A percentile compares a stretch with the other conserved stretches of the same genome.
phyloP scores from a whole-genome alignment of 164 flowering plant genomes.

The Aristolochia fimbriata region DNA sequence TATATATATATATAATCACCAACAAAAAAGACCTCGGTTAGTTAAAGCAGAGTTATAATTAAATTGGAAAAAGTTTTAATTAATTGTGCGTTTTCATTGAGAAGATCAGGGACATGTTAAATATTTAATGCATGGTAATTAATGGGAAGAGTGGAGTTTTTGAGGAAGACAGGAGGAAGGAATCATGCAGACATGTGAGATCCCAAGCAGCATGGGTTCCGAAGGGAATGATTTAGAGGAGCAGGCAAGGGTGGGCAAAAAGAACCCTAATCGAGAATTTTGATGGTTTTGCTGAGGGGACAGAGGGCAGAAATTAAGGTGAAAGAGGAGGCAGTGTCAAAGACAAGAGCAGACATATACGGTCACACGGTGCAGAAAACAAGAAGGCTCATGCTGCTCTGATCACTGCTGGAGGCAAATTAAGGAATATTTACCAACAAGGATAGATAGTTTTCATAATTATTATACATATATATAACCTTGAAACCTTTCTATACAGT shows the following conservation, averaged over 20 bases:
- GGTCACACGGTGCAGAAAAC: slow-evolving; percentile 28
- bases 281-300: slow-evolving; percentile 75
- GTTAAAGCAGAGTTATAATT: too few relatives aligned
- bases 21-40: too few relatives aligned
- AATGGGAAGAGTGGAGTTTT: not conserved
- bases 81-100: too few relatives aligned
- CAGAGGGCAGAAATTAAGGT: slow-evolving; percentile 63
- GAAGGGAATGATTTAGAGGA: slow-evolving; percentile 7
- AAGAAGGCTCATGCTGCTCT: slow-evolving; percentile 34
- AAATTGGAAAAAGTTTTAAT: too few relatives aligned
- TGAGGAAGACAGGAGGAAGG: slow-evolving; percentile 7
- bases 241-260: slow-evolving; percentile 29
- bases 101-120: too few relatives aligned
- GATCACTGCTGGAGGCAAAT: not conserved
- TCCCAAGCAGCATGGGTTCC: slow-evolving; percentile 7
- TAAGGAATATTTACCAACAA: slow-evolving; percentile 9
- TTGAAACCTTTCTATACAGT: not conserved
- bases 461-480: not conserved
- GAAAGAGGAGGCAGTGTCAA: slow-evolving; percentile 22
- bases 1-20: too few relatives aligned
- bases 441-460: not conserved
- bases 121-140: too few relatives aligned
- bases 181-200: slow-evolving; percentile 10
- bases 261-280: slow-evolving; percentile 37
- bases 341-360: slow-evolving; percentile 33